Evolutionary conservation across 495 filamentous ascomycete genomes (phyloP), one percentile per base, ranked within the genome.

Genomic region (Platismatia glauca): DNA sequence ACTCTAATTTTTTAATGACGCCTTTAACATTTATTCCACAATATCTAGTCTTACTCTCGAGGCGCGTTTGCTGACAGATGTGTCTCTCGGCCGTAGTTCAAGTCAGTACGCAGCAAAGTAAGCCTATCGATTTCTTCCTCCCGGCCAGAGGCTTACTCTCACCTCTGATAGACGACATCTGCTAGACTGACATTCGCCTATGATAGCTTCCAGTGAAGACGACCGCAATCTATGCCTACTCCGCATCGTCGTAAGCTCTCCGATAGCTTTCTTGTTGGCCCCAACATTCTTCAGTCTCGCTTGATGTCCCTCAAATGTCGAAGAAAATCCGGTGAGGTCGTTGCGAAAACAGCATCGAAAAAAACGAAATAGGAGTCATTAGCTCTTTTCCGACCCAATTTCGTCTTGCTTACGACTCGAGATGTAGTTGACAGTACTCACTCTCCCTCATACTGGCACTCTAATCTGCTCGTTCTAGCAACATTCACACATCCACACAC

Each of bases 1-100:
- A 82, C 80, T 82, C 80, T 82, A 82, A 82, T 82, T 82, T 82
- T 82, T 82, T 82, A 66, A 74, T 82, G 80, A 82, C 80, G 78
- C 78, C 72, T 67, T 64, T 8, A 24, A 34, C 16, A 20, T 44
- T 22, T 24, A 31, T 44, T 29, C 15, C 31, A 29, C 12, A 7
- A 5, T 44, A 33, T 13, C 12, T 56, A 13, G 16, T 39, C 7
- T 0, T 31, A 43, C 27, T 41, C 16, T 22, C 2, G 8, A n/a
- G 50, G 41, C n/a, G 7, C 55, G 24, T 41, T 44, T 22, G 50
- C 59, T 61, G 22, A 61, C 38, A 41, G 13, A 9, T 9, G 20
- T 18, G 27, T 52, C 48, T 52, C 2, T 18, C 27, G 5, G 15
- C 29, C 6, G 3, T 31, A 52, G 48, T 24, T 29, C 13, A 31